Conservation (phyloP, 2,329 filamentous ascomycete species). For the Fusarium tuaranense region DNA sequence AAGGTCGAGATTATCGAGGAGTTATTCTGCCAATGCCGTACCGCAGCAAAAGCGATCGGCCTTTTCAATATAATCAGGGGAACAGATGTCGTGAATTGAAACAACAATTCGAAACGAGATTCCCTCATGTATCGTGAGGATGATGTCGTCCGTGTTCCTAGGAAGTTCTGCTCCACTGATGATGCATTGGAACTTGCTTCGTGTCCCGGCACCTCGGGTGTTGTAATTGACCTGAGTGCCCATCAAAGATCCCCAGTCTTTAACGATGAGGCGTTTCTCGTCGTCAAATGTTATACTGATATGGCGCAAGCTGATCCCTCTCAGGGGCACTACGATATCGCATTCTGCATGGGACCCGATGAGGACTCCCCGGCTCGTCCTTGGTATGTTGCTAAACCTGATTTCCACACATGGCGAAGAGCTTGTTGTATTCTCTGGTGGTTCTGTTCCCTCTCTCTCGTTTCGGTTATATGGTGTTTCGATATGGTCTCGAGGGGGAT, state of each 20-base stretch:
- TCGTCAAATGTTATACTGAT: conserved; percentile 38
- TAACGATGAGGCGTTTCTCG: neutral
- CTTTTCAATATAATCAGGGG: conserved; percentile 31
- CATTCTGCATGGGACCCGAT: neutral
- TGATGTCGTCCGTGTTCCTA: neutral
- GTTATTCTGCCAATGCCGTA: neutral
- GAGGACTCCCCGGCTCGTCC: neutral
- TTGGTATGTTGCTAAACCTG: neutral
- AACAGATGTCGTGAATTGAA: neutral
- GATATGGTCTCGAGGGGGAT: neutral
- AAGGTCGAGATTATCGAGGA: neutral
- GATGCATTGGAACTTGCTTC: neutral
- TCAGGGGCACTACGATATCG: neutral
- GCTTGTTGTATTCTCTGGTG: neutral
- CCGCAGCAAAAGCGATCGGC: conserved; percentile 34
- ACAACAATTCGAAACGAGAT: neutral
- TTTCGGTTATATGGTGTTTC: neutral
- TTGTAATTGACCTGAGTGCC: neutral
- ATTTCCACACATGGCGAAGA: neutral
- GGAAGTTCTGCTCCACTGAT: neutral
- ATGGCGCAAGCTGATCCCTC: neutral
- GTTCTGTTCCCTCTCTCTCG: conserved; percentile 12
- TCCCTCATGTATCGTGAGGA: neutral
- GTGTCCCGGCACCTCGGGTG: rapidly evolving
- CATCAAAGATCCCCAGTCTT: neutral